Conservation (phyloP, 305 asterid genomes). For the Withania somnifera region DNA sequence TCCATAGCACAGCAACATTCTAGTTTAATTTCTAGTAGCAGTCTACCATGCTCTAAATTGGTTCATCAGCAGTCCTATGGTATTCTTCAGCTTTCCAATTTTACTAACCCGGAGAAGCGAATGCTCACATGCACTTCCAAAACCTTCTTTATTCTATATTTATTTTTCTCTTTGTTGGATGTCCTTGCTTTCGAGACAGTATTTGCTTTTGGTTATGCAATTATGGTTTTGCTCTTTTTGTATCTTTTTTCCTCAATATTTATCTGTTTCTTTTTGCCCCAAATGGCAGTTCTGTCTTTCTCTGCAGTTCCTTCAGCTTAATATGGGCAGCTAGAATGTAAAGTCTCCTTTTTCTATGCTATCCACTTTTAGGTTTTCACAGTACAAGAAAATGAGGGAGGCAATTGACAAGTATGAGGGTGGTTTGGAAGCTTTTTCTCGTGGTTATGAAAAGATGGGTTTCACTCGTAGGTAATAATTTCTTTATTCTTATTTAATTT, state of each 20-base stretch:
- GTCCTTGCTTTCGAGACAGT: not conserved
- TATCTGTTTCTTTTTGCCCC: not conserved
- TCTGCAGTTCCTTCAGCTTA: not conserved
- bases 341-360: constrained; percentile 7
- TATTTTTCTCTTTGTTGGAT: not conserved
- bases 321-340: not conserved
- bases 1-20: not conserved
- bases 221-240: not conserved
- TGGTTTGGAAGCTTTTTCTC: constrained; percentile 84
- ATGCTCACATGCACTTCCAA: not conserved
- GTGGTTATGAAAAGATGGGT: constrained; percentile 94
- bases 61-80: not conserved
- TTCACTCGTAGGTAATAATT: constrained; percentile 68
- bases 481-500: not conserved
- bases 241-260: not conserved
- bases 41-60: not conserved
- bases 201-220: not conserved
- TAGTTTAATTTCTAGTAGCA: not conserved
- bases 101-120: not conserved
- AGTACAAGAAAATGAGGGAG: constrained; percentile 65
- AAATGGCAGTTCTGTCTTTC: not conserved
- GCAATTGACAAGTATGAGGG: constrained; percentile 90
- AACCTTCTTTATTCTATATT: not conserved
- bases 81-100: not conserved
- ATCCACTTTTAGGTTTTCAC: constrained; percentile 51